Conservation (phyloP, 495 filamentous ascomycete genomes). For the Tuber umbilicatum region DNA sequence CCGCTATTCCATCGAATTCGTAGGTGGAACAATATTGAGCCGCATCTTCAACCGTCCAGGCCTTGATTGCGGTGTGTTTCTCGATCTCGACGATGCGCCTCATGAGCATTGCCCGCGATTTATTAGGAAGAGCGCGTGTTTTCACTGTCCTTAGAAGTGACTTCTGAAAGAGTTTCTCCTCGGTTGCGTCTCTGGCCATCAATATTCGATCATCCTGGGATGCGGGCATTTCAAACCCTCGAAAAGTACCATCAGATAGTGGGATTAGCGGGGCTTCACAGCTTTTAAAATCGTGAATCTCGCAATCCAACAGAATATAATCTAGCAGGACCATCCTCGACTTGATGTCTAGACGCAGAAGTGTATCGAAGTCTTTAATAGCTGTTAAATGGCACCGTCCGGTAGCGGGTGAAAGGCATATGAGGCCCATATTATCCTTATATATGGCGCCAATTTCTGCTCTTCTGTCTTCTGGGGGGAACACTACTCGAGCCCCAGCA, state of each 20-base stretch:
- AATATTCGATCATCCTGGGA: conserved; percentile 13
- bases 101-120: conserved; percentile 6
- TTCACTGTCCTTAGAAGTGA: conserved; percentile 19
- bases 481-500: conserved; percentile 19
- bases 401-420: conserved; percentile 9
- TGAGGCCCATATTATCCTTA: conserved; percentile 2
- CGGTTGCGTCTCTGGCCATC: conserved; percentile 7
- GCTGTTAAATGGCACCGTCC: conserved; percentile 17
- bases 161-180: conserved; percentile 25
- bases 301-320: conserved; percentile 30
- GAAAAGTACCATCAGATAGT: conserved; percentile 18
- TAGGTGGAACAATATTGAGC: conserved; percentile 23
- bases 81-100: conserved; percentile 11
- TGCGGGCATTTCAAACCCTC: conserved; percentile 11
- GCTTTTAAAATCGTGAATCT: conserved; percentile 19
- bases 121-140: neutral
- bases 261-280: conserved; percentile 33
- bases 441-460: conserved; percentile 12
- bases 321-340: conserved; percentile 24
- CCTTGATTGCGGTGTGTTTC: conserved; percentile 9
- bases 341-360: neutral
- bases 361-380: conserved; percentile 6
- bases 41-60: conserved; percentile 29
- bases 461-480: conserved; percentile 24
- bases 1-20: conserved; percentile 11